Evolutionary conservation across 129 eudicot genomes (phyloP), one percentile per base, ranked within the genome.

Genomic region (sunflower (Helianthus annuus)): DNA sequence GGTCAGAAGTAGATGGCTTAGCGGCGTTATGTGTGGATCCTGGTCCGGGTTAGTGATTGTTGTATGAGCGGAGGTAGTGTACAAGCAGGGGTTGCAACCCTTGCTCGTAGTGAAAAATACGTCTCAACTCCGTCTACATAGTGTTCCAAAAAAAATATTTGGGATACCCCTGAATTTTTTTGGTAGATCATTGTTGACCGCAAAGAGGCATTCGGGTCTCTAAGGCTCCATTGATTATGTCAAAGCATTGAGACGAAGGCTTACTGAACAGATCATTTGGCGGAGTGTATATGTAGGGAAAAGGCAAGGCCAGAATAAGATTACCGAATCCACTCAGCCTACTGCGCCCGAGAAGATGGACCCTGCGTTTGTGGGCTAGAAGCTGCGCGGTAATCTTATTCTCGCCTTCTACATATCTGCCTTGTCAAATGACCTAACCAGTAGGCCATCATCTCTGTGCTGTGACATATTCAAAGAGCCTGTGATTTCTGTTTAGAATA

Each of bases 381-480:
- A 71, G 78, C 69, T 82, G 94, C 62, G 76, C 85, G 54, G 84
- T 87, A 36, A 82, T 84, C 73, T 46, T 68, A 15, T 79, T 87
- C 70, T 87, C 94, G 4, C 65, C 71, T 12, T 87, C 2, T 84
- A 60, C 85, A 68, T 87, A 45, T 79, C 85, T 44, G 72, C 66
- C n/a, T 70, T 78, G 29, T 87, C 90, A 27, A 87, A 84, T 71
- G 77, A 84, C 51, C 76, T 73, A 69, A 66, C 87, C 59, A 68
- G 64, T 29, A 36, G 62, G 2, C 89, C 94, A 14, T 64, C 87
- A 5, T 61, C 79, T 5, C 77, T 73, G 14, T 87, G 94, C 68
- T 87, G 94, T 64, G 81, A 77, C 44, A 78, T 76, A 16, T 73
- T 77, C 64, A 59, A 32, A 32, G 36, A 32, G 36, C 36, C 36